Evolutionary conservation across 805 yeast species (phyloP), one percentile per base, ranked within the genome.

Genomic region (Wickerhamiella cacticola): DNA sequence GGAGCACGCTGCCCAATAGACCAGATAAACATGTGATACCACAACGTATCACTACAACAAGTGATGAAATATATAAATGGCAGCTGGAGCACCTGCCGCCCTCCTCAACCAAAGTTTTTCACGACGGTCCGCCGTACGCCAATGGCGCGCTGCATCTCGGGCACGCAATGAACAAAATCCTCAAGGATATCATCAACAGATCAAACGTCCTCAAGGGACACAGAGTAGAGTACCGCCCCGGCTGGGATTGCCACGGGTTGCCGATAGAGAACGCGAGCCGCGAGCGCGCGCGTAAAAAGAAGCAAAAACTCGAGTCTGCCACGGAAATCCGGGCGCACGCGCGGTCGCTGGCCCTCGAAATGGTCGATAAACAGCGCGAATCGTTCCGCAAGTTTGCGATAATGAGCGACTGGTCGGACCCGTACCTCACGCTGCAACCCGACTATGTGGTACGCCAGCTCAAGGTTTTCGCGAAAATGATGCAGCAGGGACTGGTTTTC

Each of bases 51-150:
- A 76, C 79, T 9, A 70, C 72, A 51, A 64, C 79, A 0, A 74
- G 87, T 2, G 69, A 72, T 21, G 68, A 71, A 1, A 66, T 89
- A 15, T 89, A 89, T 63, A 57, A 67, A 10, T 73, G 85, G 78
- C 96, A 82, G 56, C 59, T 49, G 13, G 49, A 51, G 34, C 26
- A 36, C 15, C 62, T 21, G 54, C 54, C 36, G 48, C 16, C 31
- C 35, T 53, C n/a, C 65, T 68, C 1, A 64, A 74, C 39, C 39
- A 16, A 53, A 72, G 29, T 89, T 82, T 66, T 92, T 1, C 96
- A 88, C 56, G 99, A 92, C 65, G 99, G 99, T 0, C 99, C 99
- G 0, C 99, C 99, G 0, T 92, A 89, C 64, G 97, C 98, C 10
- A 92, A 92, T 60, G 98, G 97, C 2, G 86, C 81, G 52, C 67